Conservation (phyloP, 2,329 filamentous ascomycete species). For the Hypoxylon sp. region DNA sequence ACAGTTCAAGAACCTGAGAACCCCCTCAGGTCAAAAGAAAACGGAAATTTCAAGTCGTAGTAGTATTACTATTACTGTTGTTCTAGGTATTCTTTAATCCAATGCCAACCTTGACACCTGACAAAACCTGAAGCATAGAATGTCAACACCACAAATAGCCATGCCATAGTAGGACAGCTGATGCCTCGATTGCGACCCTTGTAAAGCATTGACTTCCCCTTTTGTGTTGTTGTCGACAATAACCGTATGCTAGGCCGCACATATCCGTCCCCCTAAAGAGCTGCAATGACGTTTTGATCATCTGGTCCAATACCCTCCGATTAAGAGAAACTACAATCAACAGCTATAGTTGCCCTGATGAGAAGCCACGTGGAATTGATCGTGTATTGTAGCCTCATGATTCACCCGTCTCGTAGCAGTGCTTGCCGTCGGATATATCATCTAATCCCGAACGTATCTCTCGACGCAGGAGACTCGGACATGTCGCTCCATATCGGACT, state of each 20-base stretch:
- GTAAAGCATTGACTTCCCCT: conserved; percentile 1
- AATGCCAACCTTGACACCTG: too few relatives aligned
- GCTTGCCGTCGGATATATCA: not conserved
- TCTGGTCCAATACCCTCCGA: not conserved
- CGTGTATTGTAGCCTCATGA: conserved; percentile 4
- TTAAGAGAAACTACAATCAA: not conserved
- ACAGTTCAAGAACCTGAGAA: too few relatives aligned
- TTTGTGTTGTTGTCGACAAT: conserved; percentile 3
- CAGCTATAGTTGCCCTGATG: not conserved
- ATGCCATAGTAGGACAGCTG: not conserved
- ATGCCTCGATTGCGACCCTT: too few relatives aligned
- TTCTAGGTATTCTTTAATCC: too few relatives aligned
- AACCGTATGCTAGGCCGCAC: conserved; percentile 1
- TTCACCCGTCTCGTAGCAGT: not conserved
- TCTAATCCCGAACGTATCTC: conserved; percentile 9
- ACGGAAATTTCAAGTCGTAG: too few relatives aligned
- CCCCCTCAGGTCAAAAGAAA: too few relatives aligned
- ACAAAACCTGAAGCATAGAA: not conserved
- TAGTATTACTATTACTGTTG: too few relatives aligned
- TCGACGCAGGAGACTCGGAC: conserved; percentile 44
- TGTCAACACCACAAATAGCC: not conserved
- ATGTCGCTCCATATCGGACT: conserved; percentile 6
- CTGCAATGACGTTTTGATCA: not conserved
- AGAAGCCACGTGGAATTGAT: not conserved
- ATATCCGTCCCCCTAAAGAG: not conserved